Percentiles rank a stretch among this genome's conserved stretches.
Evolutionary conservation across 805 yeast genomes (phyloP).

Genomic region (Candida qinlingensis): DNA sequence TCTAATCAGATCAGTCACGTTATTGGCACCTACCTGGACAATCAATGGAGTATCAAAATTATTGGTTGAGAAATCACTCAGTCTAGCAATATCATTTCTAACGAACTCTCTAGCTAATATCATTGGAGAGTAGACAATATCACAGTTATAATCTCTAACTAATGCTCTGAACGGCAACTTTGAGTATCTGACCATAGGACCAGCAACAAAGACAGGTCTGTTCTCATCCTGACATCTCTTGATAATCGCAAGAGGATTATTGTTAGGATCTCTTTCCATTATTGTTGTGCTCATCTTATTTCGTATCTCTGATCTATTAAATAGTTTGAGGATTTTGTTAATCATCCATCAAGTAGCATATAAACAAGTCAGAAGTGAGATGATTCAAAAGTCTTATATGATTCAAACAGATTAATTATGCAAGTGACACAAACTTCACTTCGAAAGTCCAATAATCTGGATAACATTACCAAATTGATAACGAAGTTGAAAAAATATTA

Average conservation of each 20-base stretch:
- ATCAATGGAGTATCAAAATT: slow-evolving; percentile 62
- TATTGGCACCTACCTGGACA: slow-evolving; percentile 88
- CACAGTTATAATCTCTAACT: slow-evolving; percentile 66
- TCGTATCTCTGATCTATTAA: neutral
- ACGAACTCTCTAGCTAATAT: slow-evolving; percentile 93
- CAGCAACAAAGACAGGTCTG: slow-evolving; percentile 63
- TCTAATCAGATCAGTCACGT: slow-evolving; percentile 71
- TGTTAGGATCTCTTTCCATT: slow-evolving; percentile 33
- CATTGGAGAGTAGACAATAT: slow-evolving; percentile 94
- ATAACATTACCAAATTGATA: too few species aligned
- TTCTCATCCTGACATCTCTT: slow-evolving; percentile 39
- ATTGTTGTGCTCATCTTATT: neutral
- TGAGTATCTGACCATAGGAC: slow-evolving; percentile 97
- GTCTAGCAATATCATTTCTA: slow-evolving; percentile 72
- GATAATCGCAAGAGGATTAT: slow-evolving; percentile 51
- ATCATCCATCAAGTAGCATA: neutral
- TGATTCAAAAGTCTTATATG: too few species aligned
- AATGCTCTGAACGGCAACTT: slow-evolving; percentile 87
- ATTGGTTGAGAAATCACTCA: slow-evolving; percentile 82
- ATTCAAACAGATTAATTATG: too few species aligned
- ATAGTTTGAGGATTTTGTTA: neutral
- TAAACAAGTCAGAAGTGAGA: too few species aligned
- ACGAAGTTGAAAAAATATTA: too few species aligned
- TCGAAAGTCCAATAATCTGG: too few species aligned
- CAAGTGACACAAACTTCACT: too few species aligned